Conservation (phyloP, 2,329 filamentous ascomycete species). For the Cercospora brassicicola region DNA sequence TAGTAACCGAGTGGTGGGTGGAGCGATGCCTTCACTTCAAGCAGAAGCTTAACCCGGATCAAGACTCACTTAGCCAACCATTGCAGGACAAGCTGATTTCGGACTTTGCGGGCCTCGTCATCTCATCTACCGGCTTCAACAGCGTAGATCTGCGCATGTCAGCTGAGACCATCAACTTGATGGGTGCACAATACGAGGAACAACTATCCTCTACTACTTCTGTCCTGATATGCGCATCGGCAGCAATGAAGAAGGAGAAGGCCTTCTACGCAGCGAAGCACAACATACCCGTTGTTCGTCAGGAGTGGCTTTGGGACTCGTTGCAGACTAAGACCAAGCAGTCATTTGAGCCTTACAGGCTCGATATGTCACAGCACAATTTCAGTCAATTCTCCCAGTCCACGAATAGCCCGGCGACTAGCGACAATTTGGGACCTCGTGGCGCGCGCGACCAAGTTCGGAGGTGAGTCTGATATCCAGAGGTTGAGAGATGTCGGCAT, state of each 20-base stretch:
- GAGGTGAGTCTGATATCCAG: slow-evolving; percentile 16
- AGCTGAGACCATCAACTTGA: slow-evolving; percentile 69
- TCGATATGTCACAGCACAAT: slow-evolving; percentile 28
- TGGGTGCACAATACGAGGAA: slow-evolving; percentile 77
- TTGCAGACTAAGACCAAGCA: slow-evolving; percentile 57
- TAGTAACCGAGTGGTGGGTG: slow-evolving; percentile 88
- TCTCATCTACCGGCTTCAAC: slow-evolving; percentile 44
- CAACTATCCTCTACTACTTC: slow-evolving; percentile 70
- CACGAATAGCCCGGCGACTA: slow-evolving; percentile 20
- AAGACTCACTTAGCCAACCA: slow-evolving; percentile 73
- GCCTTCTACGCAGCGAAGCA: slow-evolving; percentile 72
- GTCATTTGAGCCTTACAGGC: slow-evolving; percentile 44
- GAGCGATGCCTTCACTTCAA: slow-evolving; percentile 83
- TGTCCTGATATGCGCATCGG: slow-evolving; percentile 66
- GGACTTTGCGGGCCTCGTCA: slow-evolving; percentile 67
- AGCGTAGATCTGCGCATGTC: slow-evolving; percentile 82
- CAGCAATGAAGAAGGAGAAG: slow-evolving; percentile 66
- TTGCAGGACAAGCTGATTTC: slow-evolving; percentile 54
- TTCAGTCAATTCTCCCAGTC: slow-evolving; percentile 20
- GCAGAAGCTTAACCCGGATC: slow-evolving; percentile 65
- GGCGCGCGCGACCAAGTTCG: slow-evolving; percentile 12
- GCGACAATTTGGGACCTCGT: slow-evolving; percentile 6
- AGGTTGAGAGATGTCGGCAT: slow-evolving; percentile 5
- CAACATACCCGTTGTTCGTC: slow-evolving; percentile 75
- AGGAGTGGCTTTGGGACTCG: slow-evolving; percentile 83